Conservation (phyloP, 768 basidiomycete species). For the Boletus edulis region DNA sequence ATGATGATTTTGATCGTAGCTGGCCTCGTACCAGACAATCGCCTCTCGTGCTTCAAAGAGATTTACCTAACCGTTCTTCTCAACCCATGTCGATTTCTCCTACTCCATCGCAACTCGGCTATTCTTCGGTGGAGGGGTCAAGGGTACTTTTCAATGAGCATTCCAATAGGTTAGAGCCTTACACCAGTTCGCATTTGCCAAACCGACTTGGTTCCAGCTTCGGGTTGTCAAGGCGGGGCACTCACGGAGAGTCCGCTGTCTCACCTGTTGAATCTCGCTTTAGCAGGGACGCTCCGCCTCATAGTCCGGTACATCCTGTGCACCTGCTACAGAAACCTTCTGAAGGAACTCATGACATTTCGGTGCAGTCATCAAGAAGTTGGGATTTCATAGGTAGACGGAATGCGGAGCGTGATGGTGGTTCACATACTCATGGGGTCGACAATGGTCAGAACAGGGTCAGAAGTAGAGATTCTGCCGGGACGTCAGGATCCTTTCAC, state of each 20-base stretch:
- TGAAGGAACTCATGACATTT: constrained; percentile 16
- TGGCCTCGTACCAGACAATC: constrained; percentile 79
- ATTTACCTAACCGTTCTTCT: constrained; percentile 33
- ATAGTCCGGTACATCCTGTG: constrained; percentile 39
- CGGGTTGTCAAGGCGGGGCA: constrained; percentile 39
- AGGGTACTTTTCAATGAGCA: constrained; percentile 94
- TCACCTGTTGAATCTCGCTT: constrained; percentile 43
- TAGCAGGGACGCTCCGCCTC: constrained; percentile 46
- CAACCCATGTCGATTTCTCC: constrained; percentile 34
- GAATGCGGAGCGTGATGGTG: constrained; percentile 17
- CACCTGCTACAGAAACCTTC: constrained; percentile 62
- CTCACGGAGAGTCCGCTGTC: constrained; percentile 40
- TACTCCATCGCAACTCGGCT: constrained; percentile 36
- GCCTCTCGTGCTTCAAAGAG: constrained; percentile 42
- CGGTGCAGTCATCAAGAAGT: constrained; percentile 16
- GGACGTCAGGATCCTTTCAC: constrained; percentile 10
- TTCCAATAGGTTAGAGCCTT: constrained; percentile 86
- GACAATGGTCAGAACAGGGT: constrained; percentile 20
- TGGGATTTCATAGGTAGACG: constrained; percentile 19
- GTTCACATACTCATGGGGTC: constrained; percentile 3
- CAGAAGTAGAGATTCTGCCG: constrained; percentile 16
- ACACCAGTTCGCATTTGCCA: constrained; percentile 50
- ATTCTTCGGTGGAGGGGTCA: constrained; percentile 56
- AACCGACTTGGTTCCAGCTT: constrained; percentile 38
- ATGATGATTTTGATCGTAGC: constrained; percentile 95